These are phyloP conservation scores for Macrocystidia cucumis DNA, from an alignment of 1,284 basidiomycete species.

Conservation along the genomic window DNA sequence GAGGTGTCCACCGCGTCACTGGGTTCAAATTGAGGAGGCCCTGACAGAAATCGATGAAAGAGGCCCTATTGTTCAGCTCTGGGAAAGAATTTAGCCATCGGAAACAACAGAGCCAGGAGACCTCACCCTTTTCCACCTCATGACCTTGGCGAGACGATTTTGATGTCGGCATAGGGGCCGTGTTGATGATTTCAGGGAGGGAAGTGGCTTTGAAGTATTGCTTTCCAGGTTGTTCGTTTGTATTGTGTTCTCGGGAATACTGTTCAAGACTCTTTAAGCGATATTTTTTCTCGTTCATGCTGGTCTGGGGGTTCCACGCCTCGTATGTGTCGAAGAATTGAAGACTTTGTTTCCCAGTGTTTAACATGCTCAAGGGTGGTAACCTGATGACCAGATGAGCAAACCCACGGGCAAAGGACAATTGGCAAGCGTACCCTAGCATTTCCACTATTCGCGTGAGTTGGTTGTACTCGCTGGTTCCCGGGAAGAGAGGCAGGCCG, in stretches of 20 bases:
- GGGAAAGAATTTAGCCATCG: constrained; percentile 7
- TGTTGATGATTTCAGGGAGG: constrained; percentile 93
- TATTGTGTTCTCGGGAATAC: constrained; percentile 91
- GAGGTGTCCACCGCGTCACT: constrained; percentile 93
- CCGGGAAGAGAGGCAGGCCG: constrained; percentile 93
- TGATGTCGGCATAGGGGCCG: constrained; percentile 81
- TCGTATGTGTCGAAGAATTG: constrained; percentile 90
- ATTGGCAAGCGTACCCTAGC: constrained; percentile 70
- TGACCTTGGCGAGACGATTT: constrained; percentile 73
- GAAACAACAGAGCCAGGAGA: constrained; percentile 4
- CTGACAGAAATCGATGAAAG: constrained; percentile 97
- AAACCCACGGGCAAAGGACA: constrained; percentile 4
- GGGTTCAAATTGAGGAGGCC: constrained; percentile 94
- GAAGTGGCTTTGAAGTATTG: constrained; percentile 97
- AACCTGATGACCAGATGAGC: constrained; percentile 35
- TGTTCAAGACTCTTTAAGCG: constrained; percentile 90
- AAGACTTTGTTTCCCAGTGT: constrained; percentile 90
- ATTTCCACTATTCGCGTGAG: constrained; percentile 96
- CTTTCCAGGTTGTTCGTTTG: constrained; percentile 95
- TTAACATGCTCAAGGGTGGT: constrained; percentile 91
- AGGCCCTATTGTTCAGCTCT: constrained; percentile 91
- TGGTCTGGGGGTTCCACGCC: constrained; percentile 58
- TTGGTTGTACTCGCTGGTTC: constrained; percentile 99
- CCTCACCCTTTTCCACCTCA: constrained; percentile 89
- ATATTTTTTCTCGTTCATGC: constrained; percentile 77